Base-by-base conservation (phyloP, 768 basidiomycete genomes). In the Albatrellus ellisii region DNA sequence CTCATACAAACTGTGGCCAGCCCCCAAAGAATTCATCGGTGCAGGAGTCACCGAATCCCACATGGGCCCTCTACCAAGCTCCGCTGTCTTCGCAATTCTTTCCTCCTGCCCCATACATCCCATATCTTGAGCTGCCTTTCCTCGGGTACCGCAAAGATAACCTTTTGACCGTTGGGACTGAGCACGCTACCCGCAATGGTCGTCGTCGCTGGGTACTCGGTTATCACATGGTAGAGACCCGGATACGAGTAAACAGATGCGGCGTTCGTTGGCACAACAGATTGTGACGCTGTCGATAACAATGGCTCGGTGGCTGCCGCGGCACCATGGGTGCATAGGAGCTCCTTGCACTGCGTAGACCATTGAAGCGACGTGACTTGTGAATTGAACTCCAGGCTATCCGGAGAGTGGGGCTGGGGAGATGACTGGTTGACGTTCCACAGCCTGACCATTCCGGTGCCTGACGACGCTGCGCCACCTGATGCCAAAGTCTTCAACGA, bases 311-410 rank as follows among this genome's bases (percentile, higher is more conserved):
- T 42, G 18, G 41, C 37, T 20, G 37, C 34, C 20, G 39, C 32
- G 9, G 36, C 31, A 2, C 73, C 86, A 51, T 90, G 85, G 2
- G 86, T 84, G 32, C 76, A 84, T n/a, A 94, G 60, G 26, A 95
- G 60, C 53, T 94, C 90, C 49, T 86, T 87, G 53, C 78, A 77
- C 47, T 88, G 80, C 4, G 78, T 74, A 12, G 86, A 84, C 56
- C 77, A 87, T 41, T 80, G 68, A 9, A 88, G 58, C 5, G 77
- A 75, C 5, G 79, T 80, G 40, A 90, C 72, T 45, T 75, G 72
- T 8, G 77, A 71, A 20, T 63, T 65, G 14, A 68, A 60, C 28
- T 72, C 69, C n/a, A 72, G 48, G 41, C 62, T 65, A 7, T 65
- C 63, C 0, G 70, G 68, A 4, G 42, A 48, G 62, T 62, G 35